phyloP scores from a whole-genome alignment of 1,284 basidiomycete species.

The Phylloboletellus chloephorus region DNA sequence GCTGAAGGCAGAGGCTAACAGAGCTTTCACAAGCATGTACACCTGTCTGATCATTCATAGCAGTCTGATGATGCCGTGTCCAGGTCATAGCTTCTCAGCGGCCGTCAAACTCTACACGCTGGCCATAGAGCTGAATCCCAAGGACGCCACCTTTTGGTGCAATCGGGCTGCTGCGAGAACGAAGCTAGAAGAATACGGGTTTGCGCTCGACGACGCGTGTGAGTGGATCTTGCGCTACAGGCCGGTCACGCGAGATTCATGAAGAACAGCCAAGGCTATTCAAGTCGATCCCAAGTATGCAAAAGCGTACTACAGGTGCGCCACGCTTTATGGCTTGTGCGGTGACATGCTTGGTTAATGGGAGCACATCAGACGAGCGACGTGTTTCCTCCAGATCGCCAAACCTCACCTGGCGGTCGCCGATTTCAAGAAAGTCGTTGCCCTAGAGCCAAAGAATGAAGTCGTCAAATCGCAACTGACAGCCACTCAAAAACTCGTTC shows the following conservation, averaged over 20 bases:
- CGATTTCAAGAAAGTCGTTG: constrained; percentile 83
- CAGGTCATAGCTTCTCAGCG: constrained; percentile 54
- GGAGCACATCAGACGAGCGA: constrained; percentile 62
- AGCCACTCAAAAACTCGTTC: constrained; percentile 85
- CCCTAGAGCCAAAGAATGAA: constrained; percentile 86
- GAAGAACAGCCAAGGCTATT: constrained; percentile 71
- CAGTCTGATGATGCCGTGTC: constrained; percentile 6
- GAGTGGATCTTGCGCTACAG: constrained; percentile 29
- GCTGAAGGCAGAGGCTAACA: constrained; percentile 82
- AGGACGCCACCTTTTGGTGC: constrained; percentile 73
- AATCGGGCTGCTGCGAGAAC: constrained; percentile 76
- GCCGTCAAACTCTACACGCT: constrained; percentile 72
- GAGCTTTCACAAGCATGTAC: constrained; percentile 68
- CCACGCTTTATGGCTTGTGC: neutral
- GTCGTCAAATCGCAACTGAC: constrained; percentile 77
- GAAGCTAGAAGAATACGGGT: constrained; percentile 79
- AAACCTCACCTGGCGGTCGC: constrained; percentile 78
- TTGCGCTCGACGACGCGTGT: constrained; percentile 76
- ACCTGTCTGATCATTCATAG: neutral
- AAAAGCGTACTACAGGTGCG: constrained; percentile 84
- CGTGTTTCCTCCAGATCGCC: constrained; percentile 87
- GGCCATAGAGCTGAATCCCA: constrained; percentile 76
- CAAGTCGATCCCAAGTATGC: constrained; percentile 85
- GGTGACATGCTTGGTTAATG: constrained; percentile 7
- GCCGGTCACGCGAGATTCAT: constrained; percentile 15